These are phyloP conservation scores for Millerozyma acaciae DNA, from an alignment of 805 yeast genomes.

Conservation along the genomic window DNA sequence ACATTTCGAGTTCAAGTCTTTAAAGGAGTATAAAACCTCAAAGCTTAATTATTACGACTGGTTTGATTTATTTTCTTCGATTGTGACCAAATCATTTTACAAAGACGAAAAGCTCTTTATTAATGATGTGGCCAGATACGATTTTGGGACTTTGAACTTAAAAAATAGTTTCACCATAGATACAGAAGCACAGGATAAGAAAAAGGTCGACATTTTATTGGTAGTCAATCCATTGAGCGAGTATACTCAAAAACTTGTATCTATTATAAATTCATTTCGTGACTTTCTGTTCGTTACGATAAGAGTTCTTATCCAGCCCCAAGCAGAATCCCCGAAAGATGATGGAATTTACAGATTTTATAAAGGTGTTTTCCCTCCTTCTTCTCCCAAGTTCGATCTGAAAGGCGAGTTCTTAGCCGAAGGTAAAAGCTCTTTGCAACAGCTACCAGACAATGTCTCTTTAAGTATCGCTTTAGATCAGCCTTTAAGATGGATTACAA, in stretches of 20 bases:
- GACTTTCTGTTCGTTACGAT: constrained; percentile 49
- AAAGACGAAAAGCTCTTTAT: constrained; percentile 38
- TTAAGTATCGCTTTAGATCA: constrained; percentile 55
- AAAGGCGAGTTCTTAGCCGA: constrained; percentile 19
- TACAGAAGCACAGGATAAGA: constrained; percentile 12
- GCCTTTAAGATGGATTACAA: constrained; percentile 67
- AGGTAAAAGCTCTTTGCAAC: constrained; percentile 32
- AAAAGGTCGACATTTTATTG: constrained; percentile 49
- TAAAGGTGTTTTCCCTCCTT: constrained; percentile 38
- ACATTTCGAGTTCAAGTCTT: constrained; percentile 14
- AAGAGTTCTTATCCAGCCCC: constrained; percentile 58
- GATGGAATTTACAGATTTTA: constrained; percentile 59
- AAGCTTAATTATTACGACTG: constrained; percentile 33
- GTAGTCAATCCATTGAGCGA: constrained; percentile 73
- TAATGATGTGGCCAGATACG: constrained; percentile 44
- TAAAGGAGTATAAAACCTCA: constrained; percentile 15
- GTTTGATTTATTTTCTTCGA: constrained; percentile 45
- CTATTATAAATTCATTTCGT: constrained; percentile 40
- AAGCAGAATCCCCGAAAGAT: constrained; percentile 30
- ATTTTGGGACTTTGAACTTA: constrained; percentile 32
- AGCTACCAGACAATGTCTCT: constrained; percentile 45
- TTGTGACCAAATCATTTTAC: constrained; percentile 43
- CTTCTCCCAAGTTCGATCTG: constrained; percentile 26
- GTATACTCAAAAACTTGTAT: constrained; percentile 56
- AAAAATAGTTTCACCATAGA: constrained; percentile 23